These are phyloP conservation scores for Auriscalpium orientale DNA, from an alignment of 768 basidiomycete genomes.

Conservation along the genomic window DNA sequence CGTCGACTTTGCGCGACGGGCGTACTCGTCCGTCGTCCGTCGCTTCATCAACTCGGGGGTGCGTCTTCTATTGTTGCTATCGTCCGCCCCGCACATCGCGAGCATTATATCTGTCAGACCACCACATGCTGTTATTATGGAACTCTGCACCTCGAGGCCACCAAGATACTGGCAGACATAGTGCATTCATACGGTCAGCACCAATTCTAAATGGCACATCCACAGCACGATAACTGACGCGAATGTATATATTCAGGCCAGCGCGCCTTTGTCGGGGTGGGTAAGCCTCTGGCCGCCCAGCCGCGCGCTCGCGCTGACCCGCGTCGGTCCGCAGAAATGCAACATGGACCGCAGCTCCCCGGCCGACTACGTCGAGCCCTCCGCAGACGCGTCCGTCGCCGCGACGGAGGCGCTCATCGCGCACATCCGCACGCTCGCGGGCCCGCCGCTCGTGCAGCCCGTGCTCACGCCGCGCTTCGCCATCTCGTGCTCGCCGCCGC, in stretches of 20 bases:
- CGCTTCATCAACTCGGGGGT: conserved; percentile 72
- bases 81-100: not conserved
- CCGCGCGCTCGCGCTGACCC: not conserved
- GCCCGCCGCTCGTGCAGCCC: conserved; percentile 70
- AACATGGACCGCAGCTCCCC: conserved; percentile 80
- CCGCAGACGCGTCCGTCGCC: conserved; percentile 46
- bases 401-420: conserved; percentile 59
- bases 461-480: conserved; percentile 96
- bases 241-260: conserved; percentile 43
- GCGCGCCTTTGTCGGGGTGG: conserved; percentile 78
- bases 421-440: conserved; percentile 54
- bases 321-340: conserved; percentile 52
- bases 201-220: not conserved
- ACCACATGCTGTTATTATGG: conserved; percentile 94
- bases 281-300: conserved; percentile 20
- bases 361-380: conserved; percentile 61
- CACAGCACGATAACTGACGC: not conserved
- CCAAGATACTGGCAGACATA: conserved; percentile 74
- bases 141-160: conserved; percentile 71
- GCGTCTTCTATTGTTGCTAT: conserved; percentile 22
- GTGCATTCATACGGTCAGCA: conserved; percentile 52
- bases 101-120: conserved; percentile 42
- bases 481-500: conserved; percentile 72
- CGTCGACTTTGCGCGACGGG: conserved; percentile 53
- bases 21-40: conserved; percentile 67